These are phyloP conservation scores for Erigeron philadelphicus DNA, from an alignment of 140 eudicot species.

Conservation along the genomic window DNA sequence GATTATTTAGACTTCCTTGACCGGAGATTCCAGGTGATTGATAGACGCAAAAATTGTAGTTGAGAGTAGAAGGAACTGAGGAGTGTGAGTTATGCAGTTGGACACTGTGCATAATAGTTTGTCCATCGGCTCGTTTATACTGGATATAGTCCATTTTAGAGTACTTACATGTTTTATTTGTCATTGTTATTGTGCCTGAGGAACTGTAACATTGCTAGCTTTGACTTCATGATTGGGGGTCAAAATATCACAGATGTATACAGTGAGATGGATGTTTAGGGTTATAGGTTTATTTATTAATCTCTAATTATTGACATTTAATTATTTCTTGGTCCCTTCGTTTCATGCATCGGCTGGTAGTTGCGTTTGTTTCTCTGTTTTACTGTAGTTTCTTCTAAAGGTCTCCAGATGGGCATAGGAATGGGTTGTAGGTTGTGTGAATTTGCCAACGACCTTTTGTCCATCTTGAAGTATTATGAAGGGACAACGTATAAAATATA, in stretches of 20 bases:
- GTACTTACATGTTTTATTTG: slow-evolving; percentile 22
- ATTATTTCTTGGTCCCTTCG: slow-evolving; percentile 9
- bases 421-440: not conserved
- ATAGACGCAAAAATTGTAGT: slow-evolving; percentile 1
- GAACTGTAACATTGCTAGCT: slow-evolving; percentile 29
- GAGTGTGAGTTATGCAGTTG: slow-evolving; percentile 35
- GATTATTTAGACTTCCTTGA: slow-evolving; percentile 7
- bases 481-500: not conserved
- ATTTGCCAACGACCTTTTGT: not conserved
- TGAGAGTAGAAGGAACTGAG: slow-evolving; percentile 13
- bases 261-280: slow-evolving; percentile 15
- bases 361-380: not conserved
- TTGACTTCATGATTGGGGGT: slow-evolving; percentile 34
- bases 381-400: not conserved
- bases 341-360: not conserved
- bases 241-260: slow-evolving; percentile 27
- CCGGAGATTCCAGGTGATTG: slow-evolving; percentile 10
- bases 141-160: slow-evolving; percentile 27
- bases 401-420: not conserved
- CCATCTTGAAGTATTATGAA: not conserved
- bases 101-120: slow-evolving; percentile 42
- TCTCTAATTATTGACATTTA: slow-evolving; percentile 18
- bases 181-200: slow-evolving; percentile 17
- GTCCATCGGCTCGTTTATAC: slow-evolving; percentile 32
- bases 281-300: slow-evolving; percentile 9